A percentile compares a stretch with the other conserved stretches of the same genome.
phyloP scores from a whole-genome alignment of 1,139 yeast genomes.

The Hyphopichia fennica region DNA sequence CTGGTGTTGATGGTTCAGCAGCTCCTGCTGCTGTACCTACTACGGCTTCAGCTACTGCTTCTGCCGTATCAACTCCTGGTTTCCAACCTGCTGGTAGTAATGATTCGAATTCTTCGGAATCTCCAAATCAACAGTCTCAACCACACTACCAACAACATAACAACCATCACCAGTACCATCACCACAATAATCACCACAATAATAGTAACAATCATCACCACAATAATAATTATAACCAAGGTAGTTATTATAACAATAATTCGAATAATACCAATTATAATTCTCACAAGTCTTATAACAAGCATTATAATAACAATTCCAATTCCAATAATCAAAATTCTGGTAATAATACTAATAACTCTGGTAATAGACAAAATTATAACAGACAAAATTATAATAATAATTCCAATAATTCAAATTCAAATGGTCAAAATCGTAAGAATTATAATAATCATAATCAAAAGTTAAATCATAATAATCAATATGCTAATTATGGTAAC shows the following conservation, averaged over 20 bases:
- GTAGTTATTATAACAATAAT: neutral
- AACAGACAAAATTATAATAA: conserved; percentile 1
- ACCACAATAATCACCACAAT: neutral
- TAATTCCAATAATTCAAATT: neutral
- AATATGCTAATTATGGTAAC: conserved; percentile 13
- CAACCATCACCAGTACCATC: neutral
- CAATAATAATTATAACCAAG: neutral
- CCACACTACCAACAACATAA: neutral
- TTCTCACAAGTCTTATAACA: neutral
- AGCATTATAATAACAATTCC: conserved; percentile 1
- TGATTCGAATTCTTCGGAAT: neutral
- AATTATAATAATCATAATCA: conserved; percentile 11
- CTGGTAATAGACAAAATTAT: conserved; percentile 1
- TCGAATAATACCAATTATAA: neutral
- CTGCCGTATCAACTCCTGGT: neutral
- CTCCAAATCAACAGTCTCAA: neutral
- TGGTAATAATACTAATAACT: neutral
- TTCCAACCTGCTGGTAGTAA: neutral
- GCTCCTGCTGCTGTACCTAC: neutral
- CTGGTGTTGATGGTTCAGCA: neutral
- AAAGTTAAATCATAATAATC: conserved; percentile 17
- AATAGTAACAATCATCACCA: neutral
- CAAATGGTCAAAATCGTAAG: conserved; percentile 4
- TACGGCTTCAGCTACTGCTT: neutral
- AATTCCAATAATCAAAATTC: neutral